Base-by-base conservation (phyloP, 2,329 filamentous ascomycete genomes). In the Talaromyces amestolkiae region DNA sequence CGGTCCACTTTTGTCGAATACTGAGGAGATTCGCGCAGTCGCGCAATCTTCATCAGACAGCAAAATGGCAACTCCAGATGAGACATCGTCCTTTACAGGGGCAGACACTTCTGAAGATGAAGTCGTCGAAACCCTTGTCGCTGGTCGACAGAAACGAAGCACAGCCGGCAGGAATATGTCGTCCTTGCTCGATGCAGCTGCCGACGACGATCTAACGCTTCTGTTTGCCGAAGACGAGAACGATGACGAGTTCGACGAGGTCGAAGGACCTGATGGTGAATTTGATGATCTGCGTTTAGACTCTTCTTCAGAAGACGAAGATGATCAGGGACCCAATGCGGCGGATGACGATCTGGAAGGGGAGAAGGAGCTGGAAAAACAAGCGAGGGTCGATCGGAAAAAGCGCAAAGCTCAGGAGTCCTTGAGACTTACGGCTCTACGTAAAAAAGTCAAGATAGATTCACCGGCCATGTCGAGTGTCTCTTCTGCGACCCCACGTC, bases 141-240 rank as follows among this genome's bases (percentile, higher is more conserved):
- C 71, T 58, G 76, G 76, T 39, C 89, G 93, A 66, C 83, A 87
- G 69, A 91, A 88, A 77, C 89, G 93, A 68, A 88, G 89, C 13
- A 96, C 91, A 0, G 93, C 93, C 22, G 93, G 93, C 66, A 93
- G 92, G 75, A 88, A 92, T 69, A 90, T 96, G 84, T 89, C 90
- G 71, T 87, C 87, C 59, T 87, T 96, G 75, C 82, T 95, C 54
- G 87, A 91, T 63, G 89, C 89, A 70, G 90, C 92, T 74, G 88
- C 89, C 66, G 91, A 93, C 70, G 87, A 85, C 17, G 89, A 85
- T 71, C 68, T 78, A 82, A 82, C 65, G 85, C 90, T 68, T 89
- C 69, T 78, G 2, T 78, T 93, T 78, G 88, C 87, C 63, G 90
- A 93, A 72, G 86, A 84, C 7, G 89, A 84, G 35, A 83, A 84